Base-by-base conservation (phyloP, 2,329 filamentous ascomycete species). In the Gremmenia infestans region DNA sequence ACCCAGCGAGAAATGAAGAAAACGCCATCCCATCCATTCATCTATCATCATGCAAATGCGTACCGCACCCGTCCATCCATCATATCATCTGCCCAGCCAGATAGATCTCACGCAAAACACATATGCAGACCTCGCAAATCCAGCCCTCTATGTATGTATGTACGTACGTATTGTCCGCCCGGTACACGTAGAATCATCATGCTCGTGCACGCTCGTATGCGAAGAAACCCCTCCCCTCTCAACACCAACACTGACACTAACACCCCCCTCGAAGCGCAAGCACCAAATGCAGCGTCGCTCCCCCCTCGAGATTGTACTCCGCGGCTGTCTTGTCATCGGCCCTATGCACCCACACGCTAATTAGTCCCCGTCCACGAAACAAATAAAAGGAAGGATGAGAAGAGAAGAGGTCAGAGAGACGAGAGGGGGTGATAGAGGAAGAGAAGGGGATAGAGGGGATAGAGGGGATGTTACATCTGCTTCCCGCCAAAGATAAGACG, bases 401-500 rank as follows among this genome's bases (percentile, higher is more conserved):
- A 28, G 17, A 45, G 23, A 46, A 43, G 6, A 32, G 52, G 46
- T 5, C 5, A 2, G 51, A 17, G 36, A 57, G 32, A 32, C 51
- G 23, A 9, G 14, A 50, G 40, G 25, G 6, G 5, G 25, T 6
- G 5, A 25, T 25, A 9, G 14, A 50, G 39, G 25, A 7, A 25
- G 25, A 7, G 25, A 25, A 25, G 25, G 25, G 3, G 25, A 2
- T 25, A 25, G 25, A 25, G 25, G 23, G 25, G 25, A 25, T 25
- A 25, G 51, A 19, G 6, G 17, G 45, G 39, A 48, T 72, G 79
- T 60, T 76, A 97, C 94, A 99, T 97, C 73, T 99, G 94, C 79
- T 99, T 99, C 69, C 94, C 94, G 53, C 93, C 91, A 71, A 88
- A 97, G 69, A 99, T 99, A 63, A 99, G 78, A 57, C 94, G 87